Percentiles rank a stretch among this genome's conserved stretches.
phyloP scores from a whole-genome alignment of 257 asterid species.

The Solanum etuberosum region DNA sequence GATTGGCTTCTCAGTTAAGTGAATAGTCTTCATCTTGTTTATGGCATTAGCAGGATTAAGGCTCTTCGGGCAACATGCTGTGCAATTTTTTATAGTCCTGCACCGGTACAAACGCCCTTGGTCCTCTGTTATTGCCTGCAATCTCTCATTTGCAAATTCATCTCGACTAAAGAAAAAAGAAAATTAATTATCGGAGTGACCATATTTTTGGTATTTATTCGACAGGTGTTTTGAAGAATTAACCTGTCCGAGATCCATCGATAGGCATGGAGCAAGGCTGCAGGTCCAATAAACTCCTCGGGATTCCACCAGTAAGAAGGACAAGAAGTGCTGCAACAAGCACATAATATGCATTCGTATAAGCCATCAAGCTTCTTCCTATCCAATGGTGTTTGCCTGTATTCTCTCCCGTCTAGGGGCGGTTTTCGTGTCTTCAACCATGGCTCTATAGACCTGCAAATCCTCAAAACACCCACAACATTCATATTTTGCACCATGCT shows the following conservation, averaged over 20 bases:
- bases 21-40: conserved; percentile 51
- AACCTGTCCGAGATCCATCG: conserved; percentile 76
- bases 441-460: conserved; percentile 57
- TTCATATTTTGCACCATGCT: background rate
- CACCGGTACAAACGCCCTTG: conserved; percentile 38
- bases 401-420: conserved; percentile 38
- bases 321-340: conserved; percentile 64
- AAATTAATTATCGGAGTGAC: background rate
- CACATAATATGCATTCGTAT: conserved; percentile 73
- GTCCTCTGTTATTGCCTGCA: conserved; percentile 48
- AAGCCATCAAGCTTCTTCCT: conserved; percentile 62
- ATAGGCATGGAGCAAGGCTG: conserved; percentile 48
- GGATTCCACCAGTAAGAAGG: conserved; percentile 95
- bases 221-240: background rate
- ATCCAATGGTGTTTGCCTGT: conserved; percentile 36
- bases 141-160: conserved; percentile 47
- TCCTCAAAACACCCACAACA: background rate
- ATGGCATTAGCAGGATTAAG: conserved; percentile 65
- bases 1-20: conserved; percentile 15
- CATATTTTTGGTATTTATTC: background rate
- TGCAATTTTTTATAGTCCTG: conserved; percentile 61
- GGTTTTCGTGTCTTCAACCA: conserved; percentile 63
- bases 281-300: conserved; percentile 62
- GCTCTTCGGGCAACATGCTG: conserved; percentile 57
- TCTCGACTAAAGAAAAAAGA: conserved; percentile 39